phyloP scores from a whole-genome alignment of 768 basidiomycete species.

The Mycena polygramma region DNA sequence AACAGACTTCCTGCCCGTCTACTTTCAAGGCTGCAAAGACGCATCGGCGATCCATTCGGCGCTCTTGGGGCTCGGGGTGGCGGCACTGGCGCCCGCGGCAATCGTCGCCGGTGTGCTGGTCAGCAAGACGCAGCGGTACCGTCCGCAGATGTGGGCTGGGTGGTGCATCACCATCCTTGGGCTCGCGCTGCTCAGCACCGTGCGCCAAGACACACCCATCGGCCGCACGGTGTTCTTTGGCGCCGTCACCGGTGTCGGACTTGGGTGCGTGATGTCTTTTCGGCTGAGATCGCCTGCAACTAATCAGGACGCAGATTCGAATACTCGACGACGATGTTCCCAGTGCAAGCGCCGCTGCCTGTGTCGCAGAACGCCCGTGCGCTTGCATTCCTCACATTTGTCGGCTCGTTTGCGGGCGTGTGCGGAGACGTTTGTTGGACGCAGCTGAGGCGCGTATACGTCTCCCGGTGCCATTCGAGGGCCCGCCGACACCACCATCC shows the following conservation, averaged over 20 bases:
- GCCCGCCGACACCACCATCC: too few species aligned
- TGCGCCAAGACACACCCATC: conserved; percentile 45
- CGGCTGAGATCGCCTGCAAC: neutral
- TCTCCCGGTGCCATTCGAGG: too few species aligned
- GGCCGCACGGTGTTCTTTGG: conserved; percentile 33
- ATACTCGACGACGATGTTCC: conserved; percentile 33
- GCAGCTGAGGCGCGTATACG: too few species aligned
- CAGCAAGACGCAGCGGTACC: conserved; percentile 49
- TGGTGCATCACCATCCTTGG: conserved; percentile 53
- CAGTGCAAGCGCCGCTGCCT: conserved; percentile 36
- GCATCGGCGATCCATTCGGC: conserved; percentile 51
- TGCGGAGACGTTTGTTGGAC: too few species aligned
- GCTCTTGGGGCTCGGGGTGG: conserved; percentile 48
- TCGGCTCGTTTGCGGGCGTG: conserved; percentile 29
- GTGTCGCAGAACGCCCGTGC: conserved; percentile 50
- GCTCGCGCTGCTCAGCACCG: conserved; percentile 50
- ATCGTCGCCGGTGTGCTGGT: conserved; percentile 56
- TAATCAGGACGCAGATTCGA: conserved; percentile 1
- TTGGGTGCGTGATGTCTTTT: conserved; percentile 8
- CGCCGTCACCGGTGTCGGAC: conserved; percentile 15
- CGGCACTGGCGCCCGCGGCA: conserved; percentile 50
- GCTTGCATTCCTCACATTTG: conserved; percentile 50
- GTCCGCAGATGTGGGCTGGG: conserved; percentile 40
- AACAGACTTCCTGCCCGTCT: conserved; percentile 51
- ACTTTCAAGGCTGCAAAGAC: conserved; percentile 50